Evolutionary conservation across 2,329 filamentous ascomycete genomes (phyloP).

Genomic region (Coniella vitis): DNA sequence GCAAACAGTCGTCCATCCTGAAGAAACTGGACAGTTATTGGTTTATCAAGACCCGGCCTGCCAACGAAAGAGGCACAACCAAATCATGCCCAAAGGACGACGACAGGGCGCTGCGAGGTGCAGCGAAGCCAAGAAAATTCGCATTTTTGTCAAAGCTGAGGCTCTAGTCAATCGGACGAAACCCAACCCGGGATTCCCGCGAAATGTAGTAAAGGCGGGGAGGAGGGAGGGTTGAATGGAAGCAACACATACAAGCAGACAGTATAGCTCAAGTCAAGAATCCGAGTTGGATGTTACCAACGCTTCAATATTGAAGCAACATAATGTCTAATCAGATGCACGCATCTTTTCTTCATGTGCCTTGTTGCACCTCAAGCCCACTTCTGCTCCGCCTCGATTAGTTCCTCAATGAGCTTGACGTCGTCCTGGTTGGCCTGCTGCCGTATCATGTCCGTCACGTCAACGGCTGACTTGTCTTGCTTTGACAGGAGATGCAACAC

Average conservation of each 20-base stretch:
- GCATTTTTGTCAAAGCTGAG: background rate
- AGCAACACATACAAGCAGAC: background rate
- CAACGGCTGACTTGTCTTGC: constrained; percentile 23
- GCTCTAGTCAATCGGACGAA: background rate
- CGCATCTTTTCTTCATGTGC: background rate
- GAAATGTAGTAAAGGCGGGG: background rate
- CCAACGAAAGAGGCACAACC: background rate
- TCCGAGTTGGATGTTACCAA: no score
- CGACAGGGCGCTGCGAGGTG: background rate
- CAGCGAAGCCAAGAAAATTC: background rate
- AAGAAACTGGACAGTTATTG: background rate
- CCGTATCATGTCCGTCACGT: constrained; percentile 33
- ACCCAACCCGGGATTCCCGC: no score
- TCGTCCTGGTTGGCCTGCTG: constrained; percentile 42
- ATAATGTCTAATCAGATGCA: background rate
- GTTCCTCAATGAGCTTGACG: constrained; percentile 39
- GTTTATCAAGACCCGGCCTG: background rate
- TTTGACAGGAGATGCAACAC: constrained; percentile 42
- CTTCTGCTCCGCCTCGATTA: constrained; percentile 40
- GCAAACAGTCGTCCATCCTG: background rate
- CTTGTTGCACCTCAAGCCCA: constrained; percentile 15
- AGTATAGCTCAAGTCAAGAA: background rate
- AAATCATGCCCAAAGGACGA: background rate
- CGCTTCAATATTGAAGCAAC: background rate
- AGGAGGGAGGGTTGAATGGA: background rate